Evolutionary conservation across 352 stramenopile genomes (phyloP).

Genomic region (Albugo laibachii): DNA sequence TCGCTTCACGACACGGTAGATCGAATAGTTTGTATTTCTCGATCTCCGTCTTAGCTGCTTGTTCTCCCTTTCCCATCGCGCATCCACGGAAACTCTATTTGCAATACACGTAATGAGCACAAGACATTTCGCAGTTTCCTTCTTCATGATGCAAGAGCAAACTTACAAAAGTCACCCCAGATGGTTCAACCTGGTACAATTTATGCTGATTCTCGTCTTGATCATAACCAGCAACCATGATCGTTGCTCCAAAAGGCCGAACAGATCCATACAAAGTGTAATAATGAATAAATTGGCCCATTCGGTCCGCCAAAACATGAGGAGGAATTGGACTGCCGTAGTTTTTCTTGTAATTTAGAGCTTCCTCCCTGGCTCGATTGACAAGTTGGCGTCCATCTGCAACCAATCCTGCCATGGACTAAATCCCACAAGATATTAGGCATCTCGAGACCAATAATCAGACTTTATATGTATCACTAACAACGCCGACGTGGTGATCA

Average conservation of each 20-base stretch:
- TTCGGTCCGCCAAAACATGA: slow-evolving; percentile 84
- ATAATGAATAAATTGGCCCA: slow-evolving; percentile 96
- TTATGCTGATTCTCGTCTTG: slow-evolving; percentile 76
- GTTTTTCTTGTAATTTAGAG: slow-evolving; percentile 89
- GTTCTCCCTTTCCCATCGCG: slow-evolving; percentile 93
- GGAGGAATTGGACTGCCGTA: slow-evolving; percentile 89
- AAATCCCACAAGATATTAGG: slow-evolving; percentile 1
- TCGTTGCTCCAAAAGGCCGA: slow-evolving; percentile 90
- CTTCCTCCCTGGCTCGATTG: slow-evolving; percentile 88
- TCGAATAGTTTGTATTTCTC: slow-evolving; percentile 94
- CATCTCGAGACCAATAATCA: neutral
- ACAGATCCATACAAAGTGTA: slow-evolving; percentile 97
- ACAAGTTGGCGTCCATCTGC: slow-evolving; percentile 93
- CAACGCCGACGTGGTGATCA: slow-evolving; percentile 82
- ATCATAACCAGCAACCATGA: slow-evolving; percentile 93
- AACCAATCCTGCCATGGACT: slow-evolving; percentile 88
- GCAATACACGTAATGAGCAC: neutral
- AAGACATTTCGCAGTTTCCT: too few relatives aligned
- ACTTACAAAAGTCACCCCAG: slow-evolving; percentile 77
- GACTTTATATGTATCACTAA: slow-evolving; percentile 3
- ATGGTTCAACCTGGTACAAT: slow-evolving; percentile 86
- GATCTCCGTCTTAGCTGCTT: slow-evolving; percentile 98
- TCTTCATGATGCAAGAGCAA: neutral
- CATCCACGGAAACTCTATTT: slow-evolving; percentile 91
- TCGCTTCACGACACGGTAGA: slow-evolving; percentile 87